Conservation (phyloP, 1,284 basidiomycete genomes). For the Apiotrichum gracile region DNA sequence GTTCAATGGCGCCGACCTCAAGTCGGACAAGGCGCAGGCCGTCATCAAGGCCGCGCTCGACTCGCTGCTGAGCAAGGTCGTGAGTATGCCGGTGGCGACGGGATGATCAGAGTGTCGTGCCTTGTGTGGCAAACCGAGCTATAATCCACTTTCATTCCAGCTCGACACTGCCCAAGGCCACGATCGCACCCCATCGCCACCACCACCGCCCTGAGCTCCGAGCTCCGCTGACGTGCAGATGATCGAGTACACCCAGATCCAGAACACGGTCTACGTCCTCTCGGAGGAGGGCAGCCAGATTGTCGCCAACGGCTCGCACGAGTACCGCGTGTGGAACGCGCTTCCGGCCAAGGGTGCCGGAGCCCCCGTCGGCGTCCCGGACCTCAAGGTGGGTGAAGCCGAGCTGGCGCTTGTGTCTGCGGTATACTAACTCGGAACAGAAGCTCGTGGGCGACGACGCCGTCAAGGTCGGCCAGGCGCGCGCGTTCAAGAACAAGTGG, state of each 20-base stretch:
- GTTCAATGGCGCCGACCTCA: constrained; percentile 52
- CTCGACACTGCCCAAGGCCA: no score
- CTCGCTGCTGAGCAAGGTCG: constrained; percentile 78
- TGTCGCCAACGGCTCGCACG: constrained; percentile 77
- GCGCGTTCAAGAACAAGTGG: constrained; percentile 98
- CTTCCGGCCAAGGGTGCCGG: constrained; percentile 66
- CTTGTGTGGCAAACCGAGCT: no score
- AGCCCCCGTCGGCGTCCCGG: constrained; percentile 57
- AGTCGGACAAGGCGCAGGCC: constrained; percentile 60
- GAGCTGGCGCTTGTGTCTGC: no score
- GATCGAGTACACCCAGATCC: constrained; percentile 74
- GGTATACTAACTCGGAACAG: constrained; percentile 46
- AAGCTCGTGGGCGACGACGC: constrained; percentile 71
- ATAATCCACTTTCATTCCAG: no score
- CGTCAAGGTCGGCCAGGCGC: constrained; percentile 81
- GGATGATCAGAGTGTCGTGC: not conserved
- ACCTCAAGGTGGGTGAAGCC: constrained; percentile 53
- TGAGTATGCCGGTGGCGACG: constrained; percentile 42
- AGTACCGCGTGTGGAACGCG: constrained; percentile 84
- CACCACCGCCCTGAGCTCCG: no score
- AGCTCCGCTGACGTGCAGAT: constrained; percentile 61
- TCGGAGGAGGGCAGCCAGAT: constrained; percentile 79
- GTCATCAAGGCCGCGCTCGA: constrained; percentile 80
- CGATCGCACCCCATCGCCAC: no score
- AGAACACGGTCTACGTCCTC: constrained; percentile 64